A percentile compares a stretch with the other conserved stretches of the same genome.
Conservation (phyloP, 768 basidiomycete species). For the Candolleomyces efflorescens region DNA sequence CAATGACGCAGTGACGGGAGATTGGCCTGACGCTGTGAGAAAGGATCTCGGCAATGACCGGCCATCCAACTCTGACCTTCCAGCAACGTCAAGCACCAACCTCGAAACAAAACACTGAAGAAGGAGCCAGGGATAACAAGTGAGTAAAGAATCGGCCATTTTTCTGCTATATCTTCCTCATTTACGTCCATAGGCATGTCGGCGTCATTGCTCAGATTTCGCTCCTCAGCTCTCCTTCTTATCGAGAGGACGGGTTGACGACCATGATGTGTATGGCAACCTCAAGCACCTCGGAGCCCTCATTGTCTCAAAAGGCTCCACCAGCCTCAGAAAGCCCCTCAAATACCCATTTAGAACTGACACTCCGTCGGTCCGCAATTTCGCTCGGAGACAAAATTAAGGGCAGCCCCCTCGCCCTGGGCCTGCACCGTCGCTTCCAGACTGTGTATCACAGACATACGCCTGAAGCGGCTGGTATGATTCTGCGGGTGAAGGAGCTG, state of each 20-base stretch:
- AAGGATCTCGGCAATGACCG: too few species aligned
- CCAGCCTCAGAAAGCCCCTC: constrained; percentile 16
- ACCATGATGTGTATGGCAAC: background rate
- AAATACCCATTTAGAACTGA: constrained; percentile 83
- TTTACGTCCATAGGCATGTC: background rate
- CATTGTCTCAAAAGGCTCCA: background rate
- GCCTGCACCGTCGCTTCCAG: constrained; percentile 77
- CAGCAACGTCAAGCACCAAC: too few species aligned
- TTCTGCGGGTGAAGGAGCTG: constrained; percentile 84
- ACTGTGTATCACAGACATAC: constrained; percentile 78
- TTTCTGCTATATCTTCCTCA: too few species aligned
- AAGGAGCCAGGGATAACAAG: too few species aligned
- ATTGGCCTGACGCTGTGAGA: too few species aligned
- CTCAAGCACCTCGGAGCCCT: background rate
- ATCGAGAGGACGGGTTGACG: background rate
- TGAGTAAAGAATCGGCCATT: too few species aligned
- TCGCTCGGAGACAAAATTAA: constrained; percentile 69
- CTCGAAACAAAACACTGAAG: too few species aligned
- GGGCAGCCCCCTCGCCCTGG: constrained; percentile 76
- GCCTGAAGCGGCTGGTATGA: constrained; percentile 78
- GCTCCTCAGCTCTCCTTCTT: background rate
- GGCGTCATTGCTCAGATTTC: background rate
- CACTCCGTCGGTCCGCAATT: constrained; percentile 82
- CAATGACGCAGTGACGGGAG: too few species aligned
- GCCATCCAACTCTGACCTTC: too few species aligned